Percentiles rank a stretch among this genome's conserved stretches.
These are phyloP conservation scores for Penicilliopsis zonata DNA, from an alignment of 495 filamentous ascomycete genomes.

Conservation along the genomic window DNA sequence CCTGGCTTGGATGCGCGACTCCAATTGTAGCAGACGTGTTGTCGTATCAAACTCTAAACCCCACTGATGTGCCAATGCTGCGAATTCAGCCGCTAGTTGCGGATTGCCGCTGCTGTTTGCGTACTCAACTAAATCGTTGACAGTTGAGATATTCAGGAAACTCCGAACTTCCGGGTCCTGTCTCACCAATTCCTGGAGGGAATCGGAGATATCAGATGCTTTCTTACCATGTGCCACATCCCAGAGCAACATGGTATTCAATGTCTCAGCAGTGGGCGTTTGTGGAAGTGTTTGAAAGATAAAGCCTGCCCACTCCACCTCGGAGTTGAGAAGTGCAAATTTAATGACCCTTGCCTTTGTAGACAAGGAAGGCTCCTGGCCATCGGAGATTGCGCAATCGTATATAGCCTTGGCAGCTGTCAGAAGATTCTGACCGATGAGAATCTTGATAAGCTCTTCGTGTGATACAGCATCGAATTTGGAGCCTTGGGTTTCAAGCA, in stretches of 20 bases:
- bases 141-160: constrained; percentile 52
- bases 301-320: constrained; percentile 49
- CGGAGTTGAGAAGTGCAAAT: constrained; percentile 44
- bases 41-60: constrained; percentile 48
- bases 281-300: constrained; percentile 49
- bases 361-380: constrained; percentile 24
- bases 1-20: constrained; percentile 55
- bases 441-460: constrained; percentile 21
- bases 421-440: constrained; percentile 25
- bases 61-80: constrained; percentile 47
- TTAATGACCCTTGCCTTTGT: constrained; percentile 40
- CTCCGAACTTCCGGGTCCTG: constrained; percentile 21
- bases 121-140: constrained; percentile 64
- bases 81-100: constrained; percentile 61
- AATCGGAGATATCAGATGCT: constrained; percentile 55
- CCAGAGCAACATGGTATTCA: constrained; percentile 67
- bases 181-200: constrained; percentile 41
- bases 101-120: constrained; percentile 59
- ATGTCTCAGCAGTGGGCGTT: constrained; percentile 36
- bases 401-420: constrained; percentile 37
- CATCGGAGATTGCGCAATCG: constrained; percentile 37
- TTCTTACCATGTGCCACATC: constrained; percentile 58
- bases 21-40: constrained; percentile 63
- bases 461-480: constrained; percentile 25
- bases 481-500: constrained; percentile 17